phyloP scores from a whole-genome alignment of 176 grass and related monocot species.

The Raddia distichophylla region DNA sequence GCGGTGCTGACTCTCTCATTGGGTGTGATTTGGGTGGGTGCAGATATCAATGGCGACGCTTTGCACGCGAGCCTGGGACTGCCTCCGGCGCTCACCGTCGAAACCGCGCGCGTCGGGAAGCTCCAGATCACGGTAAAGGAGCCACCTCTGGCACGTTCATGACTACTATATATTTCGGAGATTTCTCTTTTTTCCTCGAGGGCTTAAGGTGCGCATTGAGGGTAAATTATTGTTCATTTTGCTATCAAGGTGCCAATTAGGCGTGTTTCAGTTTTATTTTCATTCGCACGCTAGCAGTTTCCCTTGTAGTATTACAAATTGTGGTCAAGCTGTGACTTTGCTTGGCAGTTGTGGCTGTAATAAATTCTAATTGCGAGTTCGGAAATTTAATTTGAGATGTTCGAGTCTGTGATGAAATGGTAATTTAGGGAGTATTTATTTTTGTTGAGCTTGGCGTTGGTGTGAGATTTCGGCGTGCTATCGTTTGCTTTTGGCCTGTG shows the following conservation, averaged over 20 bases:
- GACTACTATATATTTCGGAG: background rate
- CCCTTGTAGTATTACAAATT: background rate
- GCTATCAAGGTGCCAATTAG: background rate
- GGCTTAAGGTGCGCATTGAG: background rate
- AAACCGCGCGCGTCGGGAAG: conserved; percentile 81
- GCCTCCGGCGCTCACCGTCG: conserved; percentile 77
- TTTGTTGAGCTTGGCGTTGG: background rate
- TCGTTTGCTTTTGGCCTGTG: background rate
- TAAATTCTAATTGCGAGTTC: background rate
- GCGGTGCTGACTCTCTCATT: conserved; percentile 31
- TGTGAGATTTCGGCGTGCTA: background rate
- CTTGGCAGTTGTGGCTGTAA: background rate
- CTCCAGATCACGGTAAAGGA: conserved; percentile 91
- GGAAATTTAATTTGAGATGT: background rate
- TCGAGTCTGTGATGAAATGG: background rate
- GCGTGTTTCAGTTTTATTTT: background rate
- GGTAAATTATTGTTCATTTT: background rate
- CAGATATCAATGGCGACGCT: conserved; percentile 97
- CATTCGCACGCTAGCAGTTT: background rate
- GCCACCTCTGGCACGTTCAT: background rate
- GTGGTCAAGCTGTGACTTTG: background rate
- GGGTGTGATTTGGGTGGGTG: conserved; percentile 42
- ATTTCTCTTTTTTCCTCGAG: background rate
- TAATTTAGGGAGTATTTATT: background rate
- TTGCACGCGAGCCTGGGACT: conserved; percentile 89